phyloP scores from a whole-genome alignment of 1,284 basidiomycete genomes.

The Ceratobasidium sp. region DNA sequence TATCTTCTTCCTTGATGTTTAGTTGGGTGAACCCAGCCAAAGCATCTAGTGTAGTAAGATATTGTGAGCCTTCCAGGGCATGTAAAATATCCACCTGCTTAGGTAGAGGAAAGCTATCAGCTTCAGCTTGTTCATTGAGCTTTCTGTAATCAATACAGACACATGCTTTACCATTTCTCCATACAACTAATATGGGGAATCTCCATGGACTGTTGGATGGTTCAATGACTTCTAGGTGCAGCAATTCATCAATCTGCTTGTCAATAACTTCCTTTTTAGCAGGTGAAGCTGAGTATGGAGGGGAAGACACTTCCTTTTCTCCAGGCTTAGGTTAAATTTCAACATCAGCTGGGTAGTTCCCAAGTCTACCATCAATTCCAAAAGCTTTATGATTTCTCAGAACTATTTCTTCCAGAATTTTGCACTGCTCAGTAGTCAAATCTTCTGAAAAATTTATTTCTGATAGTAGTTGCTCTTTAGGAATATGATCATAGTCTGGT shows the following conservation, averaged over 20 bases:
- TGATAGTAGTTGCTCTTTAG: constrained; percentile 30
- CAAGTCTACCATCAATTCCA: constrained; percentile 46
- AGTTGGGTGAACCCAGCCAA: constrained; percentile 54
- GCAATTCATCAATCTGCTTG: constrained; percentile 48
- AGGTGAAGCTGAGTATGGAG: constrained; percentile 47
- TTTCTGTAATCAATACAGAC: constrained; percentile 50
- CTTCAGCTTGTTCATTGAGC: constrained; percentile 48
- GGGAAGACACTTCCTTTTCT: constrained; percentile 43
- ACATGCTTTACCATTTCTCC: constrained; percentile 46
- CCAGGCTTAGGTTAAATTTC: constrained; percentile 40
- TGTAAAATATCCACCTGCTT: constrained; percentile 51
- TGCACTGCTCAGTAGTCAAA: constrained; percentile 6
- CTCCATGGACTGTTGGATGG: constrained; percentile 50
- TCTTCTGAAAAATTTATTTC: constrained; percentile 29
- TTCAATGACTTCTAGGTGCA: constrained; percentile 49
- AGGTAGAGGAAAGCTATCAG: constrained; percentile 54
- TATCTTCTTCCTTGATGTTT: constrained; percentile 46
- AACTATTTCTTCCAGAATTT: constrained; percentile 40
- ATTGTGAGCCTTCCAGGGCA: constrained; percentile 48
- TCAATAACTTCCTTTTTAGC: constrained; percentile 46
- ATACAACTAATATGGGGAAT: constrained; percentile 49
- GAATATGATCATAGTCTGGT: constrained; percentile 35
- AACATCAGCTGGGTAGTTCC: constrained; percentile 42
- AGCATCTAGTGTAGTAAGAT: constrained; percentile 51
- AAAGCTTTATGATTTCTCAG: constrained; percentile 43